Evolutionary conservation across 2,329 filamentous ascomycete species (phyloP), one percentile per base, ranked within the genome.

Genomic region (Penicillium sp.): DNA sequence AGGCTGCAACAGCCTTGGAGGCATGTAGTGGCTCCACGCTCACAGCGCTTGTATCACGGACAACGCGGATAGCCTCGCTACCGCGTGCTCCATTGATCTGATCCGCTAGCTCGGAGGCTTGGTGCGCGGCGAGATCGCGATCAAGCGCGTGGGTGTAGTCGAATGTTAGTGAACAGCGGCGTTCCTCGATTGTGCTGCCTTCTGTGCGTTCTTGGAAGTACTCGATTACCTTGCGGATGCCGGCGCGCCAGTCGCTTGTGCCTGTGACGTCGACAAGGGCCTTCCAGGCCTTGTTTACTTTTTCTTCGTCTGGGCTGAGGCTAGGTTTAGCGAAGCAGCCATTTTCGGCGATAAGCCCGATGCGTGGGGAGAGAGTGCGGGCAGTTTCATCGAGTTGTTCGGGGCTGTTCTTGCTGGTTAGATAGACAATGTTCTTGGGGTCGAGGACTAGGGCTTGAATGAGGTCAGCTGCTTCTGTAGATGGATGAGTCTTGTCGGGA

Each of bases 51-150:
- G 92, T 88, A n/a, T 90, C 81, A 3, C 90, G 89, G 22, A 96
- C 85, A 16, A 93, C 92, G 65, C 90, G 90, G 19, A 97, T 90
- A 44, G 86, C 84, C 73, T 95, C 90, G 56, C 84, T 84, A 68
- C 92, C 89, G 70, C 91, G 95, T 0, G 90, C 89, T 68, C 96
- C 92, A 71, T 96, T 97, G 80, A 97, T 93, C 68, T 96, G 93
- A 62, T 90, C 92, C 1, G 91, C 91, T 68, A 92, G 93, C 68
- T 97, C 93, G 33, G 88, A 89, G 0, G 91, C 92, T 67, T 92
- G 90, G n/a, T 90, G 86, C 58, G 85, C 81, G 1, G 93, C 92
- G 29, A 85, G 82, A 57, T 90, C 86, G 55, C 84, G 84, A 70
- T 96, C 90, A 44, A 90, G 86, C 0, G 90, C 88, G 53, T 86